Conservation (phyloP, 23 red algal genomes). For the Gracilaria caudata region DNA sequence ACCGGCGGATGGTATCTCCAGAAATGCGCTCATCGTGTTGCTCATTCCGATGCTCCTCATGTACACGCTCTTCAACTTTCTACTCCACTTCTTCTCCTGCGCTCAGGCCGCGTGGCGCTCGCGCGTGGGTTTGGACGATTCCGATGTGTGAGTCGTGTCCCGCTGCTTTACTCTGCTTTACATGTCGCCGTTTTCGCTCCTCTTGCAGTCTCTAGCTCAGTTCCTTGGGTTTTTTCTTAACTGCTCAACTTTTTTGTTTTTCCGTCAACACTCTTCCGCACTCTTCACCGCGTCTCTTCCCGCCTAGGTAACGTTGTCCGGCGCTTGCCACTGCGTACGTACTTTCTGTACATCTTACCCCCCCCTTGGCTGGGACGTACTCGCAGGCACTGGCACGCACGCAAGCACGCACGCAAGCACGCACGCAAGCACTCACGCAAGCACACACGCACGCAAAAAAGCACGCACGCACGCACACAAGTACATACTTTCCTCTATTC, state of each 20-base stretch:
- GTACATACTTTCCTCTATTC: too few species aligned
- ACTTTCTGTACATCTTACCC: background rate
- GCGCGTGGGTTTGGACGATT: constrained; percentile 36
- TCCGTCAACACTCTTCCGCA: background rate
- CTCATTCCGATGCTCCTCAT: constrained; percentile 52
- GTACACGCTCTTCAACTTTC: constrained; percentile 62
- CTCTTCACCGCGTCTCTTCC: background rate
- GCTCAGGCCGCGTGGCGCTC: constrained; percentile 28
- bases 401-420: background rate
- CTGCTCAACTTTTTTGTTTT: constrained; percentile 6
- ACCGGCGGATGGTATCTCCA: constrained; percentile 55
- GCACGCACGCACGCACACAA: background rate
- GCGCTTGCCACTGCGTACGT: background rate
- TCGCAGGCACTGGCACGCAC: background rate
- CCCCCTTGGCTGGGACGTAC: background rate
- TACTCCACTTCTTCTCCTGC: constrained; percentile 51
- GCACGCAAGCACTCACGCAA: background rate
- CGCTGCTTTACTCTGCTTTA: constrained; percentile 12
- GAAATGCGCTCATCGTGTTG: constrained; percentile 39
- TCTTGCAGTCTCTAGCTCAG: background rate
- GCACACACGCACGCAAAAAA: background rate
- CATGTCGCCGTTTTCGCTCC: background rate
- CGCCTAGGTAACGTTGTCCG: background rate
- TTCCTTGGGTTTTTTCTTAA: background rate
- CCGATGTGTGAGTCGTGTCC: constrained; percentile 13